Evolutionary conservation across 164 flowering plant genomes (phyloP).

Genomic region (Tinospora cordifolia): DNA sequence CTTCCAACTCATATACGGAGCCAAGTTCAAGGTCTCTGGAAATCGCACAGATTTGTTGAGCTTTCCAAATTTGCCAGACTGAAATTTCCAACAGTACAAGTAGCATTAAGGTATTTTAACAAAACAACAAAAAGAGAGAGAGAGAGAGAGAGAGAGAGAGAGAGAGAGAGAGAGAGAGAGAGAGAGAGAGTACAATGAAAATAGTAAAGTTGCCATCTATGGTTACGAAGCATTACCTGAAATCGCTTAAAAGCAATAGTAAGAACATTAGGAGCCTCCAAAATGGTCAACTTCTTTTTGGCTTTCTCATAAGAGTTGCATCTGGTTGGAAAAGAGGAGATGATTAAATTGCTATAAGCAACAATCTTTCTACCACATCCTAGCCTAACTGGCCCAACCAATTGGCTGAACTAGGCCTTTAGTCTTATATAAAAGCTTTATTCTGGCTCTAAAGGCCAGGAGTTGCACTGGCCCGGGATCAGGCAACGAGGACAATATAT

Average conservation of each 20-base stretch:
- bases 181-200: not conserved
- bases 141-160: no score
- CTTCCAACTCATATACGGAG: constrained; percentile 67
- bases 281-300: constrained; percentile 71
- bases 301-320: constrained; percentile 93
- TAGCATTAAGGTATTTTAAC: constrained; percentile 9
- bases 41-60: constrained; percentile 69
- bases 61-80: constrained; percentile 96
- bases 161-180: no score
- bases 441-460: no score
- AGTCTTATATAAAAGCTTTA: no score
- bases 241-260: constrained; percentile 87
- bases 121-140: no score
- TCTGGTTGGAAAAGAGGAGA: constrained; percentile 30
- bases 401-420: no score
- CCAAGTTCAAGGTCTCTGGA: constrained; percentile 65
- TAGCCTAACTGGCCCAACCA: no score
- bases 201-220: not conserved
- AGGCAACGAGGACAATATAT: not conserved
- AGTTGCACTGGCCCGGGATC: no score
- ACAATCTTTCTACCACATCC: not conserved
- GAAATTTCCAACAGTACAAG: constrained; percentile 19
- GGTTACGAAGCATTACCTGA: constrained; percentile 42
- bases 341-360: not conserved
- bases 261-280: constrained; percentile 90